Percentiles rank a stretch among this genome's conserved stretches.
Evolutionary conservation across 2,329 filamentous ascomycete genomes (phyloP).

Genomic region (Neonectria sp.): DNA sequence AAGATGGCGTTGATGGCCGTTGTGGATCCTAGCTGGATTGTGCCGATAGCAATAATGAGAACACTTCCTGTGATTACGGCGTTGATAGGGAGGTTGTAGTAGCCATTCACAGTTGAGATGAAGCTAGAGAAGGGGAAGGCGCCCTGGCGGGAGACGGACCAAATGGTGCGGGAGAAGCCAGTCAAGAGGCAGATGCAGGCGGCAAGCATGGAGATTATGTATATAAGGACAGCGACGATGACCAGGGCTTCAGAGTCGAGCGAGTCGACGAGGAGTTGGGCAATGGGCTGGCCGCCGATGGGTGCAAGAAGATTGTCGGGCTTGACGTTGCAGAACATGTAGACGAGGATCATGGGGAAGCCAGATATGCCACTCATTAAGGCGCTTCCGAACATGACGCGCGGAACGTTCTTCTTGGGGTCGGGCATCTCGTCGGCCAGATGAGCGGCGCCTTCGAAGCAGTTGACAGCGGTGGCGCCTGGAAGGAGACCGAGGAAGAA

Average conservation of each 20-base stretch:
- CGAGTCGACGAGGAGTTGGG: neutral
- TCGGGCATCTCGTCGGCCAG: neutral
- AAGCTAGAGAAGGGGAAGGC: neutral
- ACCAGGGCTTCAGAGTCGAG: neutral
- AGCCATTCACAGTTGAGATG: neutral
- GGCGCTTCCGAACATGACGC: neutral
- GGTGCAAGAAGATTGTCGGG: neutral
- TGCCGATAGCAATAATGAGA: neutral
- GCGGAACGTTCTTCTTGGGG: neutral
- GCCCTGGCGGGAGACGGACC: neutral
- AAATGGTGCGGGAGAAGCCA: neutral
- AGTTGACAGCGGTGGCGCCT: neutral
- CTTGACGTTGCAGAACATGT: neutral
- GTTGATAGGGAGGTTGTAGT: neutral
- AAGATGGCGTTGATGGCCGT: neutral
- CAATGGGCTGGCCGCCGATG: constrained; percentile 6
- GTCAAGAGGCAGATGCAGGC: neutral
- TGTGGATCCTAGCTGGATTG: neutral
- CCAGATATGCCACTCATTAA: neutral
- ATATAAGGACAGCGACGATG: neutral
- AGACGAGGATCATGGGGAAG: neutral
- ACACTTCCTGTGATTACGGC: neutral
- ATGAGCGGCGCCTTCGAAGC: neutral
- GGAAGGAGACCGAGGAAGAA: neutral
- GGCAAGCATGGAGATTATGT: neutral